These are phyloP conservation scores for Tanacetum coccineum DNA, from an alignment of 129 eudicot species.

Conservation along the genomic window DNA sequence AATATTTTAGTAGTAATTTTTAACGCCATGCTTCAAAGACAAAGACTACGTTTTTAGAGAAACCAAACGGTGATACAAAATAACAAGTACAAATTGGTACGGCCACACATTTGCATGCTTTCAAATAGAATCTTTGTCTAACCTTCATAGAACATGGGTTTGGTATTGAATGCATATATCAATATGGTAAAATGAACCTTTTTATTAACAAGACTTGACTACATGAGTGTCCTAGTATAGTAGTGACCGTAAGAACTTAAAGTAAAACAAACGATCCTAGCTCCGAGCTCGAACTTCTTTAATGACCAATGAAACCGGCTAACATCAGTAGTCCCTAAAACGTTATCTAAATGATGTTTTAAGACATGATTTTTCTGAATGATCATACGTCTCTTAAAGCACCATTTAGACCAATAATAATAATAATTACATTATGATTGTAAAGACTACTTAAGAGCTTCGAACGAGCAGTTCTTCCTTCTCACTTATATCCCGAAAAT, in stretches of 20 bases:
- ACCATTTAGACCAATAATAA: slow-evolving; percentile 10
- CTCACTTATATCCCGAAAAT: not conserved
- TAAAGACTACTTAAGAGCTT: slow-evolving; percentile 13
- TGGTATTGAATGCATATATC: not conserved
- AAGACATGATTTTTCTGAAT: slow-evolving; percentile 15
- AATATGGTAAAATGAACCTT: too few species aligned
- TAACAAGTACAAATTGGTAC: not conserved
- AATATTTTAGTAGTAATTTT: too few species aligned
- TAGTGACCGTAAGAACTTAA: not conserved
- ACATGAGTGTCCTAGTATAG: not conserved
- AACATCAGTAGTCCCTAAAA: not conserved
- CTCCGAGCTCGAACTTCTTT: slow-evolving; percentile 21
- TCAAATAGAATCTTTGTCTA: slow-evolving; percentile 1
- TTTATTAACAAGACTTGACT: not conserved
- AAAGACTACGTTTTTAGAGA: too few species aligned
- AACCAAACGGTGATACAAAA: too few species aligned
- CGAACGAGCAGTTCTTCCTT: not conserved
- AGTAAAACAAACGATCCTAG: slow-evolving; percentile 1
- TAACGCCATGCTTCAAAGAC: too few species aligned
- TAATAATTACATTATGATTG: not conserved
- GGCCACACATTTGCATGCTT: not conserved
- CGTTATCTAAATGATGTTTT: slow-evolving; percentile 10
- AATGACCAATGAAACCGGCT: slow-evolving; percentile 23
- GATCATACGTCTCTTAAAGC: slow-evolving; percentile 1
- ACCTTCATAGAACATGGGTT: not conserved